Evolutionary conservation across 1,139 yeast species (phyloP).

Genomic region (Pichia kudriavzevii): DNA sequence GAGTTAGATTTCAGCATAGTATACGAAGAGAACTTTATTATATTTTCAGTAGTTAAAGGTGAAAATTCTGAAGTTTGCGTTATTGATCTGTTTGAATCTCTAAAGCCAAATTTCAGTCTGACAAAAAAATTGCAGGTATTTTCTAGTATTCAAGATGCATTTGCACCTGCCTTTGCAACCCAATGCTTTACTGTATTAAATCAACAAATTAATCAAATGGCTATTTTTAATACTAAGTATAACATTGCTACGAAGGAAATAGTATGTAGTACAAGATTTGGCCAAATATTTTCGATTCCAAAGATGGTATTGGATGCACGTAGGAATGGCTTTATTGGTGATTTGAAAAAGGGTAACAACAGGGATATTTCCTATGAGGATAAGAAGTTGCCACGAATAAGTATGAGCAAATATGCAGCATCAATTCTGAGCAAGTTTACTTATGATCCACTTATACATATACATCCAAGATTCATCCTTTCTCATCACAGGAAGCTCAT

Average conservation of each 20-base stretch:
- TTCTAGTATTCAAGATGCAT: constrained; percentile 16
- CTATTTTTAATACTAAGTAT: constrained; percentile 55
- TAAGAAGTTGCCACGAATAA: constrained; percentile 1
- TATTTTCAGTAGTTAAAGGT: constrained; percentile 49
- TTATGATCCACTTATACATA: constrained; percentile 56
- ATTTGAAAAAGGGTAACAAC: constrained; percentile 7
- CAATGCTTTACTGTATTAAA: constrained; percentile 61
- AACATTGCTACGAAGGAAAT: constrained; percentile 74
- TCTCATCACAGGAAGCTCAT: constrained; percentile 16
- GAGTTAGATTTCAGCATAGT: constrained; percentile 38
- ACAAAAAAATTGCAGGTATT: constrained; percentile 23
- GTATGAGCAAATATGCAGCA: constrained; percentile 3
- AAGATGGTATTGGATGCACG: constrained; percentile 57
- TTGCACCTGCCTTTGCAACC: constrained; percentile 37
- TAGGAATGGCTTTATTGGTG: constrained; percentile 29
- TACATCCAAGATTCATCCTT: constrained; percentile 24
- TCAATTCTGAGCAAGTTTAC: constrained; percentile 5
- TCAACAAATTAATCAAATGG: constrained; percentile 38
- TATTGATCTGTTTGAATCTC: constrained; percentile 70
- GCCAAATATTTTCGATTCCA: constrained; percentile 66
- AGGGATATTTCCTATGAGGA: neutral
- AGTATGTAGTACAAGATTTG: constrained; percentile 48
- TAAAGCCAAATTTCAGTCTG: constrained; percentile 37
- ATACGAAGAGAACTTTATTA: constrained; percentile 79
- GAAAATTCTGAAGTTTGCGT: constrained; percentile 56